These are phyloP conservation scores for Plasmodium vivax DNA, from an alignment of 169 alveolate genomes.

Conservation along the genomic window DNA sequence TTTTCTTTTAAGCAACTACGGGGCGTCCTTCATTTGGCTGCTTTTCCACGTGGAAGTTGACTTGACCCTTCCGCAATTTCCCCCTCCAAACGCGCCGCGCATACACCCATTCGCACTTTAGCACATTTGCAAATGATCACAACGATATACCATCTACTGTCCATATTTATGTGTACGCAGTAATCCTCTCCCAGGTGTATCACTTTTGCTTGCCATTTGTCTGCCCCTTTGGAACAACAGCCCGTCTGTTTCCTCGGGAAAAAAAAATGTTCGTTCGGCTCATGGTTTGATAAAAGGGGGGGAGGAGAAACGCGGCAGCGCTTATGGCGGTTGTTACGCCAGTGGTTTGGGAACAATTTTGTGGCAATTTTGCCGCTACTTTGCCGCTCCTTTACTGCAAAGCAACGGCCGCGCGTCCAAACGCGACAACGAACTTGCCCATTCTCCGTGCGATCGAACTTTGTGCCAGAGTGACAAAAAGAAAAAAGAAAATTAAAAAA, in stretches of 20 bases:
- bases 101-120: background rate
- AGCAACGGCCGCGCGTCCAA: background rate
- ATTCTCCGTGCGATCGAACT: background rate
- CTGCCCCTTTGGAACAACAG: background rate
- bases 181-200: background rate
- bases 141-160: background rate
- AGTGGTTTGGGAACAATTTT: background rate
- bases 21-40: background rate
- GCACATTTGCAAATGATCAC: background rate
- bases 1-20: background rate
- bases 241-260: background rate
- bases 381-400: background rate
- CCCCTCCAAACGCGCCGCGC: background rate
- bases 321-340: no score
- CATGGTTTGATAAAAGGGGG: background rate
- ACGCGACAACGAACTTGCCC: background rate
- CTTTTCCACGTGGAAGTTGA: background rate
- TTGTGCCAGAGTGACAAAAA: background rate
- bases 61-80: background rate
- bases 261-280: background rate
- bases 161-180: background rate
- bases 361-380: background rate
- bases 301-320: background rate
- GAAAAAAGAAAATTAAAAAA: background rate
- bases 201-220: background rate